Evolutionary conservation across 1,284 basidiomycete genomes (phyloP).

Genomic region (Cutaneotrichosporon sp.): DNA sequence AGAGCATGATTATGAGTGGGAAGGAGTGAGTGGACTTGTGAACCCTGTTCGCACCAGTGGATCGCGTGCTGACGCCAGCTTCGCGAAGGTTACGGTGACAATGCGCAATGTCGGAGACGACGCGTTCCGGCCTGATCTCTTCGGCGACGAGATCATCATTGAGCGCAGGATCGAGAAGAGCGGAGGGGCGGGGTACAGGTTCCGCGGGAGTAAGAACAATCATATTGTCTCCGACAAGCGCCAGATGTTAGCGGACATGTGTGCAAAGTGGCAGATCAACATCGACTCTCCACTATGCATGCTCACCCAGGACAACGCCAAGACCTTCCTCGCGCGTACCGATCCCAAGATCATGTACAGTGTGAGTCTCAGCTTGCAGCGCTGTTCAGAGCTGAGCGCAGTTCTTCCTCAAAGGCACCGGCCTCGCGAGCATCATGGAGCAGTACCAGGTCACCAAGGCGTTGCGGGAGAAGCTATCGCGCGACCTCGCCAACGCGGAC

Average conservation of each 20-base stretch:
- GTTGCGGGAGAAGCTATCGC: conserved; percentile 53
- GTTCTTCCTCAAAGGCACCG: conserved; percentile 94
- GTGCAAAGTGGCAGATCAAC: conserved; percentile 85
- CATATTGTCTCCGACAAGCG: conserved; percentile 70
- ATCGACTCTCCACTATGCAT: conserved; percentile 97
- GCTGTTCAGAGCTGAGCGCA: conserved; percentile 38
- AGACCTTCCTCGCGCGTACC: conserved; percentile 82
- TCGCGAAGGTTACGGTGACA: conserved; percentile 54
- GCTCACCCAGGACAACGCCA: conserved; percentile 76
- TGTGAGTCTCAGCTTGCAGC: conserved; percentile 51
- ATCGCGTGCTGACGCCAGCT: not conserved
- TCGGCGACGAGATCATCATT: conserved; percentile 78
- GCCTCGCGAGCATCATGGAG: conserved; percentile 77
- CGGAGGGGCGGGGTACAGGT: conserved; percentile 74
- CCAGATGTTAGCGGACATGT: conserved; percentile 78
- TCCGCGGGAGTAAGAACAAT: conserved; percentile 63
- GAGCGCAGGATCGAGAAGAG: conserved; percentile 74
- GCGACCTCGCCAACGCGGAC: conserved; percentile 17
- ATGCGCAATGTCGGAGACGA: conserved; percentile 86
- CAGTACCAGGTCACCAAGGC: conserved; percentile 60
- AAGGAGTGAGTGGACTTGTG: conserved; percentile 58
- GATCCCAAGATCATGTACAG: conserved; percentile 84
- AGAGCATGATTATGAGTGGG: conserved; percentile 83
- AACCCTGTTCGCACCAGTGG: not conserved
- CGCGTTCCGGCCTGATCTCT: conserved; percentile 76